Base-by-base conservation (phyloP, 1,284 basidiomycete species). In the Leccinum variabile region DNA sequence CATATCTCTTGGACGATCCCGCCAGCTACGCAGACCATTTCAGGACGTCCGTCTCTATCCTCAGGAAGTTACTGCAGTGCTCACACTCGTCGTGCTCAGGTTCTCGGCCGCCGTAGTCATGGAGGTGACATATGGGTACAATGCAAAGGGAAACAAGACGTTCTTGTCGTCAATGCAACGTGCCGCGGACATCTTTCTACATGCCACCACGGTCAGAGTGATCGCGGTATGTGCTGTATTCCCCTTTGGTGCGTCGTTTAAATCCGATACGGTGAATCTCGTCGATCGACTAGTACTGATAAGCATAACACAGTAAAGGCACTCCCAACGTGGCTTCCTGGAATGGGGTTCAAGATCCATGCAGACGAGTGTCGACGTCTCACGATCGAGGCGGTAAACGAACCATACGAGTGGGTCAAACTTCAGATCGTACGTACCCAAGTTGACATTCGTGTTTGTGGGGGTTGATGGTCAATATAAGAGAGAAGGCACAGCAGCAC, bases 401-500 rank as follows among this genome's bases (percentile, higher is more conserved):
- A 6, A 32, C 54, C 33, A 3, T 55, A 35, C 33, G 22, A 32
- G 10, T 55, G 33, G 32, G 54, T 37, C 33, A 55, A 13, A 35
- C 32, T 32, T 13, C 33, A n/a, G 14, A 54, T 33, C 5, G 53
- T 54, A 13, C 32, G 32, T 54, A 11, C 32, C 5, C 5, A 54
- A 52, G 14, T 30, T 7, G 1, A 10, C 16, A 1, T 14, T 18
- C 41, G 9, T 30, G 8, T n/a, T 16, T 30, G 25, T 52, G 50
- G 8, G 13, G 13, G 14, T n/a, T 52, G 25, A 52, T 28, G 8
- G 0, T 2, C 7, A 16, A 16, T 16, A 28, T 22, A 64, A 66
- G n/a, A 49, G 44, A 18, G 18, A 65, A 54, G 68, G 68, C 8
- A 59, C 16, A n/a, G 60, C 57, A 22, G 8, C 5, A 3, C 60